phyloP scores from a whole-genome alignment of 805 yeast species.

The Komagataella pseudopastoris region DNA sequence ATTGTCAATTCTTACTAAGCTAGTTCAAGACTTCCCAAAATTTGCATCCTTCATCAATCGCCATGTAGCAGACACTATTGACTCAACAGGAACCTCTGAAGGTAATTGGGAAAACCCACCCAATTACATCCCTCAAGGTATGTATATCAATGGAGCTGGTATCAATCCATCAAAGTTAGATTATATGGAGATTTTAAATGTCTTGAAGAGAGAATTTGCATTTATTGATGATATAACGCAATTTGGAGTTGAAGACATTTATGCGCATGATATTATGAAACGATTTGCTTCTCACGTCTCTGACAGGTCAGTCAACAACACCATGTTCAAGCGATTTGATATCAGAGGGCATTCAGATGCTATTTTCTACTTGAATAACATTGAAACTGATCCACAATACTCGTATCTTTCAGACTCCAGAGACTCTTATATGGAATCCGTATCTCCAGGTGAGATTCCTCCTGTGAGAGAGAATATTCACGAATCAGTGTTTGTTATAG shows the following conservation, averaged over 20 bases:
- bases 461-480: constrained; percentile 61
- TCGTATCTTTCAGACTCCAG: constrained; percentile 28
- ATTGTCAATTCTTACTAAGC: constrained; percentile 21
- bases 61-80: constrained; percentile 9
- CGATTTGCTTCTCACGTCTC: constrained; percentile 19
- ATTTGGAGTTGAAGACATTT: constrained; percentile 18
- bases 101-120: constrained; percentile 5
- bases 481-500: constrained; percentile 56
- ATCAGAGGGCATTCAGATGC: constrained; percentile 11
- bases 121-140: constrained; percentile 21
- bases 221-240: constrained; percentile 12
- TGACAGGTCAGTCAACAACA: not conserved
- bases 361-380: constrained; percentile 65
- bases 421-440: constrained; percentile 28
- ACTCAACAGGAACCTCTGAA: constrained; percentile 9
- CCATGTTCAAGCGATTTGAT: constrained; percentile 11
- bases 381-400: constrained; percentile 51
- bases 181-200: constrained; percentile 24
- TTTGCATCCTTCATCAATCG: constrained; percentile 23
- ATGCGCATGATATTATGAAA: constrained; percentile 23
- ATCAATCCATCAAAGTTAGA: constrained; percentile 31
- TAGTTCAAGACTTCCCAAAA: constrained; percentile 43
- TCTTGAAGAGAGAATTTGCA: constrained; percentile 22
- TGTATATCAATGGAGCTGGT: constrained; percentile 62
- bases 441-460: constrained; percentile 50